Evolutionary conservation across 768 basidiomycete species (phyloP), one percentile per base, ranked within the genome.

Genomic region (Fomitopsis serialis): DNA sequence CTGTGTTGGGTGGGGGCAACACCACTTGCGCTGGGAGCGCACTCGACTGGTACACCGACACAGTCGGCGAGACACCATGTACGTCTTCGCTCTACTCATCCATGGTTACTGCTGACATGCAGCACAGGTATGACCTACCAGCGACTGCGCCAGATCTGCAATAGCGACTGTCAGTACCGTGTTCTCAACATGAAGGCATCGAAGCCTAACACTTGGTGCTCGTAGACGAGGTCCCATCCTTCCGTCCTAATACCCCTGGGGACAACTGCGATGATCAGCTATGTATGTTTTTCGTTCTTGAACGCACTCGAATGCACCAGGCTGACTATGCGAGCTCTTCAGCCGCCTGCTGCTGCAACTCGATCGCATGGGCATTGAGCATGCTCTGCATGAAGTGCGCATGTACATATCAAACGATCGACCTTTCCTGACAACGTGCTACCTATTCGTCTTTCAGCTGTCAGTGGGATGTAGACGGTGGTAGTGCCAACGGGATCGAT

Each of bases 351-450:
- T 60, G 59, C 42, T 60, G 59, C 25, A 60, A 60, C 22, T 50
- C 56, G 1, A 25, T 60, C 2, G 37, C 59, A 12, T 60, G 42
- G 42, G 46, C 50, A 44, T 36, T 60, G 32, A 60, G 59, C 46
- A 60, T 60, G 59, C 48, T 60, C 7, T 60, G 59, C 42, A 55
- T 56, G 54, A 61, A 61, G 59, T 61, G 36, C 7, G 59, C 45
- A 27, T n/a, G 10, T 24, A 15, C 4, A 13, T 17, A 19, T 46
- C 40, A 1, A 19, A 37, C 37, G 11, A 21, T n/a, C 27, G 10
- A 1, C 5, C 10, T 21, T 15, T 48, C 1, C 24, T 9, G n/a
- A n/a, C n/a, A n/a, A n/a, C 21, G 15, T 24, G 13, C 27, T 23
- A 6, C 21, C 13, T 7, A 1, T 21, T 15, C 42, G 11, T 32